Evolutionary conservation across 2,329 filamentous ascomycete genomes (phyloP).

Genomic region (Penicillium olsonii): DNA sequence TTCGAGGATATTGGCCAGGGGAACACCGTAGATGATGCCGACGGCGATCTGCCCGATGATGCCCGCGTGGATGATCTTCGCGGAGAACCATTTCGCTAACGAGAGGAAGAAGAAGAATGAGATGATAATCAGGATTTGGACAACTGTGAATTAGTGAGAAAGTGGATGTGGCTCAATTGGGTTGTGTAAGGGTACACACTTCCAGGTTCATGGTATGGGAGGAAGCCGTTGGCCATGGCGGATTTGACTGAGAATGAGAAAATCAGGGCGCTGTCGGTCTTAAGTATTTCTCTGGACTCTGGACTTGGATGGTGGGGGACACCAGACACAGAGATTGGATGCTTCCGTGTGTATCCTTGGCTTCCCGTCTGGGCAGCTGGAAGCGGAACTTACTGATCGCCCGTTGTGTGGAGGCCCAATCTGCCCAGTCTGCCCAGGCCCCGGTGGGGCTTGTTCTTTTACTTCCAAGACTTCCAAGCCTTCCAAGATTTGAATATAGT

Average conservation of each 20-base stretch:
- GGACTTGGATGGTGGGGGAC: background rate
- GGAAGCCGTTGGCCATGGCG: conserved; percentile 30
- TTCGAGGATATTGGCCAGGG: conserved; percentile 48
- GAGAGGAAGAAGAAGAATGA: conserved; percentile 51
- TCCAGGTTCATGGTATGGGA: conserved; percentile 44
- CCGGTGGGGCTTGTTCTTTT: no score
- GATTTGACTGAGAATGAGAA: background rate
- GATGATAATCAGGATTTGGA: conserved; percentile 44
- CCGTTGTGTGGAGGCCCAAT: no score
- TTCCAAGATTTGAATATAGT: no score
- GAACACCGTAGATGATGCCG: conserved; percentile 50
- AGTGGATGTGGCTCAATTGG: background rate
- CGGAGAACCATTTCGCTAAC: conserved; percentile 44
- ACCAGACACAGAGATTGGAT: background rate
- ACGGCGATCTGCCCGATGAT: conserved; percentile 52
- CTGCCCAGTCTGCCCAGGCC: no score
- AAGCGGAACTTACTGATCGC: background rate
- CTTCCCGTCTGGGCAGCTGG: background rate
- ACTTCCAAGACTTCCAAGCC: no score
- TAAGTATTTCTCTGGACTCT: background rate
- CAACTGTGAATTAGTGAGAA: conserved; percentile 30
- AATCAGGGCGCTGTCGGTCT: background rate
- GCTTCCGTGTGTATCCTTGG: background rate
- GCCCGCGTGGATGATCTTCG: conserved; percentile 46
- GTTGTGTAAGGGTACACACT: conserved; percentile 27